These are phyloP conservation scores for Boletus sp. DNA, from an alignment of 768 basidiomycete genomes.

Conservation along the genomic window DNA sequence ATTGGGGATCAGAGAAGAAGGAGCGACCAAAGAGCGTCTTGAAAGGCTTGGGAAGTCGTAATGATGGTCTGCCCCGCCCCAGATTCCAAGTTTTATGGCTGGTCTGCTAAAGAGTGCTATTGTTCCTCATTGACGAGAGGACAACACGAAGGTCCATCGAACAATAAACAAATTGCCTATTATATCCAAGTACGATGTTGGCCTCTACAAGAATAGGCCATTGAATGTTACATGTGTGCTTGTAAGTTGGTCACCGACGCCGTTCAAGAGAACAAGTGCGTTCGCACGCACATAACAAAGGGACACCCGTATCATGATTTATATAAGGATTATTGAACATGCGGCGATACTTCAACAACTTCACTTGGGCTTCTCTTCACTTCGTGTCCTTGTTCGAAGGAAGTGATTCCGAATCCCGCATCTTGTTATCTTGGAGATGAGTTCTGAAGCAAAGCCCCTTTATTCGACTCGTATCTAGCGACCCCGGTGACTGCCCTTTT, in stretches of 20 bases:
- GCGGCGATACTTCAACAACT: not conserved
- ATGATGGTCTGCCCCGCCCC: not conserved
- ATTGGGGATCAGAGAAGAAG: not conserved
- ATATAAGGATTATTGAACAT: not conserved
- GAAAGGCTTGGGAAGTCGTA: not conserved
- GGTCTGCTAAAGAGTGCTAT: conserved; percentile 4
- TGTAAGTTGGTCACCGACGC: not conserved
- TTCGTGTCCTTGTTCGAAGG: no score
- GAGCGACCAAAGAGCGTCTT: not conserved
- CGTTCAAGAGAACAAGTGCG: not conserved
- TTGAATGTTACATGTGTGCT: no score
- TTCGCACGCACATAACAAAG: not conserved
- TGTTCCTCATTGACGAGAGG: conserved; percentile 13
- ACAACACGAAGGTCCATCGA: not conserved
- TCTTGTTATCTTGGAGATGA: no score
- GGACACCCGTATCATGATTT: not conserved
- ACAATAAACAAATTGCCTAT: conserved; percentile 16
- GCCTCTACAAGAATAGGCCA: no score
- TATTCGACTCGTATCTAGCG: no score
- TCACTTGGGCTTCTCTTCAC: no score
- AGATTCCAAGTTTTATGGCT: conserved; percentile 21
- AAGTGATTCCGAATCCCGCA: no score
- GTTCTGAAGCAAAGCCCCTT: no score
- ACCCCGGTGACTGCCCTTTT: no score
- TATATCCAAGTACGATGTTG: not conserved